These are phyloP conservation scores for Xylaria longipes DNA, from an alignment of 495 filamentous ascomycete species.

Conservation along the genomic window DNA sequence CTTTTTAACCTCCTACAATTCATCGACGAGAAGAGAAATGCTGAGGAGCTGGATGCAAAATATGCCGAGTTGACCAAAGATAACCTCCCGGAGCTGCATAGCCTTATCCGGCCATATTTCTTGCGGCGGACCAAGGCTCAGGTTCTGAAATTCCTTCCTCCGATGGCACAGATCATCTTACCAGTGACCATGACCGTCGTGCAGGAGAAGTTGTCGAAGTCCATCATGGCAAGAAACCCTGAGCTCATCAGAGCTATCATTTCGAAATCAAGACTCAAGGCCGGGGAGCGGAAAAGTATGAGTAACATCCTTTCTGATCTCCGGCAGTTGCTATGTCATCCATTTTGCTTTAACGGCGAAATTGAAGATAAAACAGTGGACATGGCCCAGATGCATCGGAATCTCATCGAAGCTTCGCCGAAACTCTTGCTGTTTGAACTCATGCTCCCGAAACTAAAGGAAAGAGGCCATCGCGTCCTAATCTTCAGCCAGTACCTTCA, in stretches of 20 bases:
- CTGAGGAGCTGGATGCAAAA: constrained; percentile 73
- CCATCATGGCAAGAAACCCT: constrained; percentile 87
- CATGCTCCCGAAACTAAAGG: constrained; percentile 88
- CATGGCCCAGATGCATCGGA: constrained; percentile 65
- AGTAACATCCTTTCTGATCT: constrained; percentile 97
- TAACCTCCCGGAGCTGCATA: constrained; percentile 79
- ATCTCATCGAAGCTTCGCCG: constrained; percentile 87
- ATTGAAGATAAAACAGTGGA: constrained; percentile 80
- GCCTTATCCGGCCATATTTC: constrained; percentile 81
- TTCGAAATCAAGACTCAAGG: constrained; percentile 65
- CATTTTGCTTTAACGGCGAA: constrained; percentile 86
- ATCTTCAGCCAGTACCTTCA: constrained; percentile 97
- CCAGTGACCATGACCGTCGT: constrained; percentile 91
- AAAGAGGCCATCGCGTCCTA: constrained; percentile 88
- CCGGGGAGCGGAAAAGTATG: constrained; percentile 74
- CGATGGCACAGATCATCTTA: constrained; percentile 92
- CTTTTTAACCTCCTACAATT: constrained; percentile 97
- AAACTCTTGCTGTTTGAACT: constrained; percentile 87
- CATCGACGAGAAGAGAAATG: constrained; percentile 71
- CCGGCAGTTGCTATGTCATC: constrained; percentile 92
- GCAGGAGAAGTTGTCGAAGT: constrained; percentile 94
- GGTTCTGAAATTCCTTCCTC: constrained; percentile 87
- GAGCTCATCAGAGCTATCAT: constrained; percentile 89
- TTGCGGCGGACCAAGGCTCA: constrained; percentile 80
- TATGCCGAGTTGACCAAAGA: constrained; percentile 78